Base-by-base conservation (phyloP, 495 filamentous ascomycete genomes). In the Hypoxylon lenormandii region DNA sequence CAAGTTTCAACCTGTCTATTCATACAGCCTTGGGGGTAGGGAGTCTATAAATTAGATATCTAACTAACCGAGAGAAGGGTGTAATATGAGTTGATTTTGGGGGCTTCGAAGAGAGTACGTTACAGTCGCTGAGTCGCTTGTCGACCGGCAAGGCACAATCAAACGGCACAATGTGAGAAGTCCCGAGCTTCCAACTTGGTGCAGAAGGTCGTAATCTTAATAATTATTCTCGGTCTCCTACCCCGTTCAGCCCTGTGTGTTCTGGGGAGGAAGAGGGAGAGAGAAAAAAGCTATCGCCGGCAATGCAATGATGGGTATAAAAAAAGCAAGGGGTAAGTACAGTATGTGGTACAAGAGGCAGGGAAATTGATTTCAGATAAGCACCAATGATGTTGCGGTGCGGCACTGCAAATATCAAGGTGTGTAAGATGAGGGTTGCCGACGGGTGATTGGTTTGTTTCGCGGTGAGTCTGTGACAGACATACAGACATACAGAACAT, bases 341-440 rank as follows among this genome's bases (percentile, higher is more conserved):
- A 70, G 46, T 65, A 65, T 22, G 60, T 70, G 26, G 60, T 65
- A 70, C 60, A 64, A 60, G 60, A 70, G 55, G 55, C 45, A 70
- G 61, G 45, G 45, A 65, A 63, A 60, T 65, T 47, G 67, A 50
- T 15, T 57, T 40, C 6, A 16, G 51, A 70, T 37, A 48, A 70
- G 67, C 61, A 70, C 67, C 67, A 70, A 70, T 70, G 46, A 58
- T 60, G 61, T 66, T 70, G 56, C 28, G 60, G 22, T 52, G 56
- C 57, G 61, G 67, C 47, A 66, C 47, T 66, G 61, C 61, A 65
- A 60, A 52, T 26, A 30, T 57, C 37, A 62, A 65, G 67, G 57
- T 70, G 62, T 62, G 67, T 66, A 62, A 60, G 61, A 65, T 51
- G 50, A 50, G 16, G 46, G 61, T 53, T 52, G 61, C 45, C 61